Evolutionary conservation across 495 filamentous ascomycete genomes (phyloP), one percentile per base, ranked within the genome.

Genomic region (Immersiella caudata): DNA sequence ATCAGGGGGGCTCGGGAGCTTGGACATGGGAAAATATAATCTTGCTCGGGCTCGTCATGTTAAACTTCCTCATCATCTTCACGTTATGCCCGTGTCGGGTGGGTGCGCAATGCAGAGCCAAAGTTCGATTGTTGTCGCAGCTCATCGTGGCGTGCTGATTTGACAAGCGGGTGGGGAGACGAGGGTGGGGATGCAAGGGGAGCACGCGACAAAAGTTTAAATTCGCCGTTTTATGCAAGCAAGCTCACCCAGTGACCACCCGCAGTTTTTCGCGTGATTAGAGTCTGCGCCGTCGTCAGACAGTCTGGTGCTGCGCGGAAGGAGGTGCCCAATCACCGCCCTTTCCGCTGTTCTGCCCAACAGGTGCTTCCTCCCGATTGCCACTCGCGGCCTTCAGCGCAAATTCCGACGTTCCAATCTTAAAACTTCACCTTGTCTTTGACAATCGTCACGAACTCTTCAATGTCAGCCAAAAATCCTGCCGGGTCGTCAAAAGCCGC

Each of bases 401-500:
- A 25, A 58, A 24, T 36, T 36, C 33, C 6, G 12, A 12, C 16
- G 40, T 6, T 6, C 40, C 40, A 55, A 22, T 55, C 2, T 12
- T 46, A 55, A 58, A 67, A 40, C 20, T 62, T 49, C 6, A 69
- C 67, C 16, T 66, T 64, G 2, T 64, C 21, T 56, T 46, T 66
- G 16, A 71, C 61, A 49, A 67, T 35, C 29, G 16, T 52, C 22
- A 75, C 6, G 51, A 89, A 93, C 20, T 83, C 82, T 16, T 81
- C 79, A 6, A 91, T 63, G 74, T 91, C 90, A 18, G 78, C 67
- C 36, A 87, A 78, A 56, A 91, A 74, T 26, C 72, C 71, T 57
- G 77, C 75, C 2, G 89, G 89, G 50, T 80, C 66, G 73, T 91
- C 86, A 57, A 89, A 69, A 24, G 84, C 85, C 1, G 87, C 86